Percentiles rank a stretch among this genome's conserved stretches.
Evolutionary conservation across 352 stramenopile species (phyloP).

Genomic region (Phytophthora chlamydospora): DNA sequence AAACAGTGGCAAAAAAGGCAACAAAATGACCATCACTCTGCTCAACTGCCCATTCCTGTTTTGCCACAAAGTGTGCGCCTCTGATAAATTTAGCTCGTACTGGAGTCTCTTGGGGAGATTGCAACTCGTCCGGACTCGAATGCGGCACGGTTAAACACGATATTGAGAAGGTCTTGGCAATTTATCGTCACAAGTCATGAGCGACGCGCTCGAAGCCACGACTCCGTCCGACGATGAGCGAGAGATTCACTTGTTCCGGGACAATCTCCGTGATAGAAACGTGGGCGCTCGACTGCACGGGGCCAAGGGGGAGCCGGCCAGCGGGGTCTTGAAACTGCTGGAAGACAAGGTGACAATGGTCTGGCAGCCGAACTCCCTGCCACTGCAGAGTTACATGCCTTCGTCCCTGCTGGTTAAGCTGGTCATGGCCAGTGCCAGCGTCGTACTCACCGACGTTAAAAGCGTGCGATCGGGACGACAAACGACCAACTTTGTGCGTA

Average conservation of each 20-base stretch:
- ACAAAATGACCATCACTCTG: constrained; percentile 29
- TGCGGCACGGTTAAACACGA: constrained; percentile 14
- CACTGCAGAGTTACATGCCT: constrained; percentile 18
- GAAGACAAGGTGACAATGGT: constrained; percentile 69
- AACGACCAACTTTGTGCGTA: constrained; percentile 82
- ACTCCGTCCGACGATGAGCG: constrained; percentile 27
- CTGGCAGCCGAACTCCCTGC: constrained; percentile 50
- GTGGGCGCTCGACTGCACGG: constrained; percentile 61
- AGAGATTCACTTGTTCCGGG: constrained; percentile 50
- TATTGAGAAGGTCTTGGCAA: constrained; percentile 1
- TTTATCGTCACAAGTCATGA: constrained; percentile 10
- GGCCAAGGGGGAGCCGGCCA: constrained; percentile 47
- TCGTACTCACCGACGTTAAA: constrained; percentile 57
- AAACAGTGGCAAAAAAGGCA: constrained; percentile 19
- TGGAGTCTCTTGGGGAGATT: not conserved
- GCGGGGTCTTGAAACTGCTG: constrained; percentile 61
- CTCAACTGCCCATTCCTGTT: not conserved
- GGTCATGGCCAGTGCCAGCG: constrained; percentile 24
- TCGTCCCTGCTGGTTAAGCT: constrained; percentile 27
- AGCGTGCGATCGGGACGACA: constrained; percentile 72
- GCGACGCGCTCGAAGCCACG: constrained; percentile 12
- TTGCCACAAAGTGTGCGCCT: not conserved
- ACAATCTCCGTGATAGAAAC: constrained; percentile 64
- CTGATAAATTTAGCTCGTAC: constrained; percentile 21
- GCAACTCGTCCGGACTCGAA: constrained; percentile 9